These are phyloP conservation scores for Mycena amicta DNA, from an alignment of 768 basidiomycete genomes.

Conservation along the genomic window DNA sequence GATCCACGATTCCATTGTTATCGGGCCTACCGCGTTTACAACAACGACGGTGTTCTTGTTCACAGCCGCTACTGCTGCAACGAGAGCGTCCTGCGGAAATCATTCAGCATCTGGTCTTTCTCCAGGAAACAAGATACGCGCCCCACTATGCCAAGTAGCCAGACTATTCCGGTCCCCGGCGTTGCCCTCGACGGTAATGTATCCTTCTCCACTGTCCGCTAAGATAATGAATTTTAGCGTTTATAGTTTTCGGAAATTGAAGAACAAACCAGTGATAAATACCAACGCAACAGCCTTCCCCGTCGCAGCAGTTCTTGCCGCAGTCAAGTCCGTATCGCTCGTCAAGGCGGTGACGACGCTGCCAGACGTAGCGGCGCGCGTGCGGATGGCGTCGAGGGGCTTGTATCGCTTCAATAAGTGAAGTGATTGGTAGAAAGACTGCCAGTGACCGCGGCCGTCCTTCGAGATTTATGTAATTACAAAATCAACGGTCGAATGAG, in stretches of 20 bases:
- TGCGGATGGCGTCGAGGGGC: constrained; percentile 49
- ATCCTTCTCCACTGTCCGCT: constrained; percentile 38
- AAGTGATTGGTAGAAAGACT: not conserved
- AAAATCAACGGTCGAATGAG: constrained; percentile 35
- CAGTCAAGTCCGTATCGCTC: constrained; percentile 51
- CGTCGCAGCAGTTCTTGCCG: constrained; percentile 43
- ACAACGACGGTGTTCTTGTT: constrained; percentile 68
- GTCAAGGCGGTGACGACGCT: constrained; percentile 48
- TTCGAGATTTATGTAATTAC: not conserved
- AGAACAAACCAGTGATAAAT: constrained; percentile 49
- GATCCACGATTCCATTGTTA: constrained; percentile 60
- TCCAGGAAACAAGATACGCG: constrained; percentile 20
- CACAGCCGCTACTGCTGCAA: constrained; percentile 51
- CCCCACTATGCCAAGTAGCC: constrained; percentile 53
- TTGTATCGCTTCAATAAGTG: constrained; percentile 12
- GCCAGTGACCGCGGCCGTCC: constrained; percentile 51
- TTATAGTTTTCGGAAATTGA: too few relatives aligned
- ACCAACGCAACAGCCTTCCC: constrained; percentile 55
- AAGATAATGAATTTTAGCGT: too few relatives aligned
- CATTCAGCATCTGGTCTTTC: too few relatives aligned
- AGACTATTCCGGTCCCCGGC: constrained; percentile 56
- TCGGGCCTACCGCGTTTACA: constrained; percentile 65
- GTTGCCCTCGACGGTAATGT: constrained; percentile 51
- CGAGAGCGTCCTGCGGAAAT: constrained; percentile 48
- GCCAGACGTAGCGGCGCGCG: constrained; percentile 40